Evolutionary conservation across 495 filamentous ascomycete genomes (phyloP).

Genomic region (Hypoxylon cercidicola): DNA sequence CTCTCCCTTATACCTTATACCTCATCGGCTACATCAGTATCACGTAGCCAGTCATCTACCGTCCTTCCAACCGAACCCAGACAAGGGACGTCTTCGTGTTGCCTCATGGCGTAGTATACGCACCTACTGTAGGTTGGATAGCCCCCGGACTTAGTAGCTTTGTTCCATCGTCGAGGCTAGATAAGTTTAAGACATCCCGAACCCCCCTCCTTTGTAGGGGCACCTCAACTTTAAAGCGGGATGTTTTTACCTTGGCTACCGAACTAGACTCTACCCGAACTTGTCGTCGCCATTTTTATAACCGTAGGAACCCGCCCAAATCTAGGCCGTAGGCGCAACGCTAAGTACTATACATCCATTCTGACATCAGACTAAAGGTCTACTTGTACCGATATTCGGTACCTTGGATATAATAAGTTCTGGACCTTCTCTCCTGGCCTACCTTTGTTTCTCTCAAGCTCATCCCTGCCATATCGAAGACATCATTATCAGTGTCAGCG

Average conservation of each 20-base stretch:
- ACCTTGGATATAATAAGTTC: slow-evolving; percentile 25
- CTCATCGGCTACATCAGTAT: slow-evolving; percentile 42
- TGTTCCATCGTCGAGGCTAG: slow-evolving; percentile 17
- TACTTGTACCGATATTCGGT: background rate
- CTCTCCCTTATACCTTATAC: slow-evolving; percentile 11
- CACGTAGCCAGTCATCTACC: slow-evolving; percentile 45
- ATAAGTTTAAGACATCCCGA: slow-evolving; percentile 23
- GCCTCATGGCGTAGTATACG: slow-evolving; percentile 37
- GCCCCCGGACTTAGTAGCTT: slow-evolving; percentile 16
- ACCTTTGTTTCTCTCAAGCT: background rate
- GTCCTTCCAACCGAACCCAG: slow-evolving; percentile 46
- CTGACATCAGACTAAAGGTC: slow-evolving; percentile 17
- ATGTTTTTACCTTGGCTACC: slow-evolving; percentile 25
- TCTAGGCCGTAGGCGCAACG: slow-evolving; percentile 15
- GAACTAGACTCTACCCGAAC: slow-evolving; percentile 21
- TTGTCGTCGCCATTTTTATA: slow-evolving; percentile 35
- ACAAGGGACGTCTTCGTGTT: slow-evolving; percentile 16
- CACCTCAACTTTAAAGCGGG: slow-evolving; percentile 23
- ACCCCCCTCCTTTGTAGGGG: slow-evolving; percentile 21
- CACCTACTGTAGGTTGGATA: slow-evolving; percentile 12
- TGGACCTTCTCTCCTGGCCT: slow-evolving; percentile 4
- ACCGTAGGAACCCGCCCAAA: slow-evolving; percentile 33
- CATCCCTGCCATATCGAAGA: background rate
- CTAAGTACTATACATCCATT: slow-evolving; percentile 4
- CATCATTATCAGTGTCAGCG: background rate